Base-by-base conservation (phyloP, 768 basidiomycete genomes). In the Psilocybe cubensis region DNA sequence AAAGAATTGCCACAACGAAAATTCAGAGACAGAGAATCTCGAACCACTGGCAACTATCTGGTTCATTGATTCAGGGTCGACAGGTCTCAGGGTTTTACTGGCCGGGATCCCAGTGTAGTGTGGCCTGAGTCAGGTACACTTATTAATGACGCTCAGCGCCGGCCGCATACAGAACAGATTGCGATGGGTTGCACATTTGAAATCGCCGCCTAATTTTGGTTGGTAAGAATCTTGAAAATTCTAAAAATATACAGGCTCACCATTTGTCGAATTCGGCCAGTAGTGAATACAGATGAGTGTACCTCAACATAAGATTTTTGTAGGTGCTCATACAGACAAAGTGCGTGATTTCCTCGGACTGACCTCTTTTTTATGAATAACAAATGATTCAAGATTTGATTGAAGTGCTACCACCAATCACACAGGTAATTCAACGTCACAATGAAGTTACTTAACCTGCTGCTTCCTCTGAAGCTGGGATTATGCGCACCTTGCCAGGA, bases 341-440 rank as follows among this genome's bases (percentile, higher is more conserved):
- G n/a, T n/a, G n/a, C n/a, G n/a, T n/a, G n/a, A n/a, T n/a, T n/a
- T n/a, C n/a, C n/a, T n/a, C n/a, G n/a, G n/a, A n/a, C n/a, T n/a
- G n/a, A n/a, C n/a, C n/a, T n/a, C n/a, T n/a, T n/a, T n/a, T n/a
- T n/a, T n/a, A n/a, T n/a, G n/a, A n/a, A n/a, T n/a, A n/a, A n/a
- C n/a, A n/a, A n/a, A n/a, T n/a, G n/a, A n/a, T n/a, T n/a, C n/a
- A n/a, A n/a, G n/a, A n/a, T n/a, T n/a, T n/a, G n/a, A n/a, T n/a
- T n/a, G n/a, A 14, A 14, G 31, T 33, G 8, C 31, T 80, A 61
- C 84, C 83, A 52, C 71, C 68, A n/a, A 83, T 70, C 29, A 79
- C 79, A 55, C 77, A 79, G 3, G 63, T 62, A 6, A 63, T 55
- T 48, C 79, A 70, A 40, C 65, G 71, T 44, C 47, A 47, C n/a